Evolutionary conservation across 257 asterid species (phyloP), one percentile per base, ranked within the genome.

Genomic region (Petunia axillaris): DNA sequence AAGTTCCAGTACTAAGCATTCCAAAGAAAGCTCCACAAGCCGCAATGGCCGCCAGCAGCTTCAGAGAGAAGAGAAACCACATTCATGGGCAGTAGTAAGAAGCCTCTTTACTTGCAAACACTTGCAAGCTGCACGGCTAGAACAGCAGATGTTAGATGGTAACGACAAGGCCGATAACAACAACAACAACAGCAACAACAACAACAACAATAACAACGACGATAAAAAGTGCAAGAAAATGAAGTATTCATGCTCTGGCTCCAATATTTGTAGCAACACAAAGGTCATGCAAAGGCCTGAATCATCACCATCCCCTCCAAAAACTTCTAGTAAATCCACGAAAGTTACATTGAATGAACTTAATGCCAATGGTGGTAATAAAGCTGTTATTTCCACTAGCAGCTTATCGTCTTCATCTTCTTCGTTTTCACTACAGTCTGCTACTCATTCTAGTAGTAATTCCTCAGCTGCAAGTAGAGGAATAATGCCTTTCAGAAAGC

Each of bases 51-150:
- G 25, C 25, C 25, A 25, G 25, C 25, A 25, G 25, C 25, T 25
- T 25, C 57, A 52, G 15, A 52, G 46, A 71, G 60, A 71, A 71
- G 77, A 85, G 43, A 88, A 90, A 79, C 91, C 93, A 16, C 97
- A 92, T 73, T 92, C 98, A 82, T 94, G 98, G 98, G 97, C 97
- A 5, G 90, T 93, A n/a, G 90, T 94, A 9, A 86, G 90, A 70
- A 92, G 89, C 89, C 94, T 94, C 81, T 92, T 94, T 93, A 89
- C 97, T 80, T 94, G 97, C 89, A 92, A 92, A 88, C 93, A 94
- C 84, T 89, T 91, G 54, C 95, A 93, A 41, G 85, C 88, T 39
- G 15, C 59, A 68, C 9, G 57, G 40, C n/a, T 35, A 68, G 76
- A 68, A 4, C 16, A 67, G 4, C 58, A 68, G 3, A 53, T 8